Evolutionary conservation across 495 filamentous ascomycete species (phyloP).

Genomic region (Tuber calosporum): DNA sequence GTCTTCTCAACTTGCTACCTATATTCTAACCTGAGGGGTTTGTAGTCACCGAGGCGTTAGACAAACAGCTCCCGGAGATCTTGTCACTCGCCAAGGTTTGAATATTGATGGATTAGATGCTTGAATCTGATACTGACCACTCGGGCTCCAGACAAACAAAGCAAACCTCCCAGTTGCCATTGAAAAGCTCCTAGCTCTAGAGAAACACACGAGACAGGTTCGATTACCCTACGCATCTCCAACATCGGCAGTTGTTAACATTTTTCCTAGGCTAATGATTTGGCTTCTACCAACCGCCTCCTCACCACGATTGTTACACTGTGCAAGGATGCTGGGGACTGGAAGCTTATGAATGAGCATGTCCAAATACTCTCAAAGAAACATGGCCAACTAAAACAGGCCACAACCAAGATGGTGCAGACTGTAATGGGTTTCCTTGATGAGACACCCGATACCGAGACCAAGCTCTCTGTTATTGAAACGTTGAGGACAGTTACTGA

Average conservation of each 20-base stretch:
- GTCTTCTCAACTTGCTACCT: constrained; percentile 4
- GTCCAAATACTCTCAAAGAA: constrained; percentile 94
- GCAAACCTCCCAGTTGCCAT: constrained; percentile 74
- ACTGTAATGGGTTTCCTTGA: constrained; percentile 87
- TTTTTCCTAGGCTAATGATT: constrained; percentile 68
- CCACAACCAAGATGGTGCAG: constrained; percentile 98
- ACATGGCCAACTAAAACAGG: constrained; percentile 98
- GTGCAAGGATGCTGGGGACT: constrained; percentile 86
- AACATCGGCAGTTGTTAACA: constrained; percentile 25
- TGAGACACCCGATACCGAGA: constrained; percentile 62
- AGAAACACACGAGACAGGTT: constrained; percentile 96
- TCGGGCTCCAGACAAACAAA: constrained; percentile 44
- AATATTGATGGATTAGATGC: constrained; percentile 25
- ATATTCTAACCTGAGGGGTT: constrained; percentile 8
- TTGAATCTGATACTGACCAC: constrained; percentile 16
- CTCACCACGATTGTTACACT: constrained; percentile 83
- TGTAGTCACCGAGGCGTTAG: constrained; percentile 71
- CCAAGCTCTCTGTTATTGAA: constrained; percentile 87
- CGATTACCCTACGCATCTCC: constrained; percentile 10
- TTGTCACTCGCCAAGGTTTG: constrained; percentile 77
- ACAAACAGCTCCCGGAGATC: constrained; percentile 82
- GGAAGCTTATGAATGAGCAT: constrained; percentile 91
- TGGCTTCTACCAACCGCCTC: constrained; percentile 84
- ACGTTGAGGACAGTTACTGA: constrained; percentile 93
- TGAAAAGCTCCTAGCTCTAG: constrained; percentile 81